These are phyloP conservation scores for Trichoderma breve DNA, from an alignment of 2,329 filamentous ascomycete species.

Conservation along the genomic window DNA sequence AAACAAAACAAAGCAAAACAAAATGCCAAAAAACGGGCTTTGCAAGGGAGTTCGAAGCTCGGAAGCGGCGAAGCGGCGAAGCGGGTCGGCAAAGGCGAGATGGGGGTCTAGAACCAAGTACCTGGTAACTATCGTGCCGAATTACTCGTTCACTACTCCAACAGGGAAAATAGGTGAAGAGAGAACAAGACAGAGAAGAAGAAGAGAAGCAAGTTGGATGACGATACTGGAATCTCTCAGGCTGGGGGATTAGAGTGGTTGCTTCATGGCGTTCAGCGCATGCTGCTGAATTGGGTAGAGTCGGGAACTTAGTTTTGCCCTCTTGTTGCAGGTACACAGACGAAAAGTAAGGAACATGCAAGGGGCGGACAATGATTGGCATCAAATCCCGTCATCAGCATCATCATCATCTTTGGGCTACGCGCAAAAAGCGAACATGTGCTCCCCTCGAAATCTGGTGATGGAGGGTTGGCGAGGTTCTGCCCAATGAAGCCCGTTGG, in stretches of 20 bases:
- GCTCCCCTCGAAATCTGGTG: not conserved
- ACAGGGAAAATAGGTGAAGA: not conserved
- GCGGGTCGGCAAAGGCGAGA: conserved; percentile 12
- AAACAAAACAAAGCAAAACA: not conserved
- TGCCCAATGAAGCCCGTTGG: not conserved
- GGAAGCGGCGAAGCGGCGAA: conserved; percentile 10
- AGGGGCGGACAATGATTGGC: not conserved
- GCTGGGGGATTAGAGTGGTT: not conserved
- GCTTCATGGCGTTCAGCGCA: not conserved
- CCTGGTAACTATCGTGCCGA: too few species aligned
- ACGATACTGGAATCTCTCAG: not conserved
- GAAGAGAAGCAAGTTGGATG: not conserved
- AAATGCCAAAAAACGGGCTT: not conserved
- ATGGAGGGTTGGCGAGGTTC: not conserved
- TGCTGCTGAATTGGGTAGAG: not conserved
- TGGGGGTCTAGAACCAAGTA: conserved; percentile 1
- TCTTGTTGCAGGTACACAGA: not conserved
- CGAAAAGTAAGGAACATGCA: not conserved
- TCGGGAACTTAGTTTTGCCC: not conserved
- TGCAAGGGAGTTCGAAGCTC: not conserved
- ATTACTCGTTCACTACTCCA: too few species aligned
- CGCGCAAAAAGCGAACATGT: not conserved
- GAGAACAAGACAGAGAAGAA: not conserved
- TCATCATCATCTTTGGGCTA: not conserved
- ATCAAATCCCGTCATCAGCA: not conserved